Evolutionary conservation across 352 stramenopile species (phyloP).

Genomic region (Thraustotheca clavata): DNA sequence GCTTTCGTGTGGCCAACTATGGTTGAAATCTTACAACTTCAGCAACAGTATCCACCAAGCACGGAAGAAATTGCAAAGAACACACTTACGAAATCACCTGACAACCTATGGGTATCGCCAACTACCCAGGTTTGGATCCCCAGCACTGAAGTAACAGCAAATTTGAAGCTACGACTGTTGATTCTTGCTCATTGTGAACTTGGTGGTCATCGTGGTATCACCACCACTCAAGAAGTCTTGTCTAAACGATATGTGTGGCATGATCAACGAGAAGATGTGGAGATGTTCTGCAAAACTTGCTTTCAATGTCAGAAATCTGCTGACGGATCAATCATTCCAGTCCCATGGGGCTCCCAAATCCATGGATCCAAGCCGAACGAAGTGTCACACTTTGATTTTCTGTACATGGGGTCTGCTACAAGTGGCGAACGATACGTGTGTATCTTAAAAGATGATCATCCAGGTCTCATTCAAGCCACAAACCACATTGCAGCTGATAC

Average conservation of each 20-base stretch:
- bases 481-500: not conserved
- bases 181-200: not conserved
- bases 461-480: not conserved
- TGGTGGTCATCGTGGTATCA: not conserved
- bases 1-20: not conserved
- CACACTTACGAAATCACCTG: too few relatives aligned
- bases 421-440: not conserved
- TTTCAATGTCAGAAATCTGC: slow-evolving; percentile 2
- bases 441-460: not conserved
- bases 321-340: not conserved
- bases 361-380: slow-evolving; percentile 20
- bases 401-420: slow-evolving; percentile 18
- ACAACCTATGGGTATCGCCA: too few relatives aligned
- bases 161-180: not conserved
- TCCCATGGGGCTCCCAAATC: not conserved
- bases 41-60: not conserved
- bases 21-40: not conserved
- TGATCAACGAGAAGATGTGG: not conserved
- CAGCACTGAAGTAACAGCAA: not conserved
- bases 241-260: not conserved
- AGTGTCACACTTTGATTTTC: slow-evolving; percentile 26
- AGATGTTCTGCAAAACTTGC: not conserved
- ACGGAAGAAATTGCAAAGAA: too few relatives aligned
- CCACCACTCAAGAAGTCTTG: not conserved
- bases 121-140: not conserved